Conservation (phyloP, 208 protist species). For the Acanthamoeba royreba region DNA sequence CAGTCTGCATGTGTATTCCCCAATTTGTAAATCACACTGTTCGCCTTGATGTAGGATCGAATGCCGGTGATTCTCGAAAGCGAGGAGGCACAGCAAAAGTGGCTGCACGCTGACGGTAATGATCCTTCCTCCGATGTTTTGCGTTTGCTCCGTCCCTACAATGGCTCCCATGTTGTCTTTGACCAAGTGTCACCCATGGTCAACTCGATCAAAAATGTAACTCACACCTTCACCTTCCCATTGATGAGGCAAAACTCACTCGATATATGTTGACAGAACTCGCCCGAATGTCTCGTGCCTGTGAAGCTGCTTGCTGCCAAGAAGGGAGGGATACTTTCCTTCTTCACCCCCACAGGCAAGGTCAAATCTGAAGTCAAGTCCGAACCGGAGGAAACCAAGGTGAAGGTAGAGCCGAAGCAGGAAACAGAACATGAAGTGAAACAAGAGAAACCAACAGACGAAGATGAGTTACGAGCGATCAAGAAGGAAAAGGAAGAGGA, state of each 20-base stretch:
- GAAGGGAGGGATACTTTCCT: neutral
- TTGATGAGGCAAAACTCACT: neutral
- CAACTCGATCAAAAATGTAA: neutral
- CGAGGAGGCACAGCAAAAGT: neutral
- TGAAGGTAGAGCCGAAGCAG: neutral
- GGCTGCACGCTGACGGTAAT: neutral
- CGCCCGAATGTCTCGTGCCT: neutral
- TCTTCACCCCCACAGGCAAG: neutral
- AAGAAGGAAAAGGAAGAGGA: neutral
- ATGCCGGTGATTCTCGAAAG: neutral
- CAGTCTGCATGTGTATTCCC: neutral
- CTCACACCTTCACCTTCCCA: too few relatives aligned
- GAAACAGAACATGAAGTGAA: neutral
- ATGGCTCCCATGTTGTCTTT: neutral
- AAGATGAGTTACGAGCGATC: too few relatives aligned
- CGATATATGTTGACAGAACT: neutral
- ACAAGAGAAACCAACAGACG: neutral
- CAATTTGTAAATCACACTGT: neutral
- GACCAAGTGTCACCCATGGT: neutral
- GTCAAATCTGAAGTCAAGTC: neutral
- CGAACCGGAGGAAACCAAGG: too few relatives aligned
- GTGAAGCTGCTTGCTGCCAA: neutral
- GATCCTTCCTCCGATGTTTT: neutral
- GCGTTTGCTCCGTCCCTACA: neutral
- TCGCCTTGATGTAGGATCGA: neutral